phyloP scores from a whole-genome alignment of 1,139 yeast species.

The Hanseniaspora sp. region DNA sequence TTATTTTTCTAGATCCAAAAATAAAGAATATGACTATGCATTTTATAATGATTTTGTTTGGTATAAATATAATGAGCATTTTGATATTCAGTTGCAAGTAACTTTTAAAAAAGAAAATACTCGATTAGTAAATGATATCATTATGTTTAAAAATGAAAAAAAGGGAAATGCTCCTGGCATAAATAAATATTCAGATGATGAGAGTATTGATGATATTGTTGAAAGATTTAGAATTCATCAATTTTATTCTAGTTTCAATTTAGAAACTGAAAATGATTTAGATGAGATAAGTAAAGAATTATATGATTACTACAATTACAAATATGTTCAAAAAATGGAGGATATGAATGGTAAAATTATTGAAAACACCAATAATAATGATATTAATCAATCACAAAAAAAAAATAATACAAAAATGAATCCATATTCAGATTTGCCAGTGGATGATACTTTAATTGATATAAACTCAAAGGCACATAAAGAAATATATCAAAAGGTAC shows the following conservation, averaged over 20 bases:
- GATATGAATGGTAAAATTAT: not conserved
- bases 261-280: not conserved
- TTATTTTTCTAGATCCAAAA: conserved; percentile 3
- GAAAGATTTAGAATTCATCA: conserved; percentile 14
- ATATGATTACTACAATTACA: conserved; percentile 13
- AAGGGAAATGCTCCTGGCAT: not conserved
- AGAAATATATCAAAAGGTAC: conserved; percentile 9
- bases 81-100: conserved; percentile 1
- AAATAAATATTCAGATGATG: not conserved
- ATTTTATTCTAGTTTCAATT: conserved; percentile 9
- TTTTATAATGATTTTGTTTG: conserved; percentile 15
- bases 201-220: conserved; percentile 9
- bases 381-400: not conserved
- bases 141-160: conserved; percentile 16
- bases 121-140: conserved; percentile 17
- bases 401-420: not conserved
- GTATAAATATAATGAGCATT: conserved; percentile 13
- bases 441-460: conserved; percentile 12
- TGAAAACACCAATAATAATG: not conserved
- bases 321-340: conserved; percentile 10
- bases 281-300: conserved; percentile 11
- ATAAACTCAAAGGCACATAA: conserved; percentile 7
- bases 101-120: not conserved
- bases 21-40: conserved; percentile 8
- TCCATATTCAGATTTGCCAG: not conserved